Evolutionary conservation across 768 basidiomycete species (phyloP).

Genomic region (Psilocybe cyanescens): DNA sequence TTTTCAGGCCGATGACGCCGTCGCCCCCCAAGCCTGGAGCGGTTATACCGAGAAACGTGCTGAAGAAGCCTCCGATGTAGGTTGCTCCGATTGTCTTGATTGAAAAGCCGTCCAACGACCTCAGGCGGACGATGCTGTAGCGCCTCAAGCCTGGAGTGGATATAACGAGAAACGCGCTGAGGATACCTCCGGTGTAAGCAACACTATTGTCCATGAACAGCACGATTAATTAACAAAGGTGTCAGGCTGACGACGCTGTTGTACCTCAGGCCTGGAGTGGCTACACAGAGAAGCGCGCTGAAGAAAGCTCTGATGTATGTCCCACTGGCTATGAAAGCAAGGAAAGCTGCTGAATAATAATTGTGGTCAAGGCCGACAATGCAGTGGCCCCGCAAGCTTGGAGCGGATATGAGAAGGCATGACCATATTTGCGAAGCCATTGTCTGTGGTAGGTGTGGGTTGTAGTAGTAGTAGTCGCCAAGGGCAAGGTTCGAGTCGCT

Average conservation of each 20-base stretch:
- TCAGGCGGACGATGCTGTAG: constrained; percentile 9
- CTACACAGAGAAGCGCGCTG: constrained; percentile 9
- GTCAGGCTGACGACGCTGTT: constrained; percentile 1
- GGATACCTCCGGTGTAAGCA: not conserved
- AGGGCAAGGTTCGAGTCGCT: too few relatives aligned
- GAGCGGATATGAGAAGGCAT: not conserved
- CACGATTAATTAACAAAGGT: not conserved
- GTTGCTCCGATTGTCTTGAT: not conserved
- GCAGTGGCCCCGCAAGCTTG: constrained; percentile 1
- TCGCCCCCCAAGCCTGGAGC: not conserved
- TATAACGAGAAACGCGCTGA: constrained; percentile 3
- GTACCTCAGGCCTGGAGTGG: constrained; percentile 10
- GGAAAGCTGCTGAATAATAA: not conserved
- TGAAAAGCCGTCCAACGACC: not conserved
- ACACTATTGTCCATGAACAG: not conserved
- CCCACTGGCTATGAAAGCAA: too few relatives aligned
- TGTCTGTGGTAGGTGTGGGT: too few relatives aligned
- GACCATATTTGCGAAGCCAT: not conserved
- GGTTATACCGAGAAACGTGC: not conserved
- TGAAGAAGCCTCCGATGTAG: not conserved
- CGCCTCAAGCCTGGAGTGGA: constrained; percentile 11
- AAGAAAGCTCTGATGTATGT: not conserved
- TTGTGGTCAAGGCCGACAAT: not conserved
- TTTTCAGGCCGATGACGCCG: not conserved
- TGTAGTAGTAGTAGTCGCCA: too few relatives aligned